Percentiles rank a stretch among this genome's conserved stretches.
These are phyloP conservation scores for Geum urbanum DNA, from an alignment of 306 rosid genomes.

Conservation along the genomic window DNA sequence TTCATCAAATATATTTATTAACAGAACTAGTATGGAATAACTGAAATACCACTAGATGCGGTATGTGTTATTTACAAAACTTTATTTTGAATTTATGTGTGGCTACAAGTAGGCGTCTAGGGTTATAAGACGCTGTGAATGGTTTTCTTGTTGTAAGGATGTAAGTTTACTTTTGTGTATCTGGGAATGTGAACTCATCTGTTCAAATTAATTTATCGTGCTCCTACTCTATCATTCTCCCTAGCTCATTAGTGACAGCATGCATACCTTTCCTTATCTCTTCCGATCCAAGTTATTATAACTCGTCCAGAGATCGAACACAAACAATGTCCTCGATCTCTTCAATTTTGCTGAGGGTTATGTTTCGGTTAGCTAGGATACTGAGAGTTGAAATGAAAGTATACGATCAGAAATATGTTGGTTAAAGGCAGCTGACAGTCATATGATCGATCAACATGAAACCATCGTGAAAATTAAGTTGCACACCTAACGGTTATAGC, in stretches of 20 bases:
- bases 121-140: slow-evolving; percentile 3
- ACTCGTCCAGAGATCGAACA: neutral
- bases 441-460: neutral
- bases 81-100: neutral
- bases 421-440: neutral
- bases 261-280: neutral
- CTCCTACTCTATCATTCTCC: neutral
- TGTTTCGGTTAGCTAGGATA: neutral
- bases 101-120: slow-evolving; percentile 5
- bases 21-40: slow-evolving; percentile 11
- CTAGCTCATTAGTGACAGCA: neutral
- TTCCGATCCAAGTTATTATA: neutral
- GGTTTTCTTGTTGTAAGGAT: neutral
- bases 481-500: neutral
- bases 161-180: neutral
- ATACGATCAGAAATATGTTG: neutral
- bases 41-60: neutral
- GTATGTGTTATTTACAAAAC: neutral
- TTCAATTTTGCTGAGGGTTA: neutral
- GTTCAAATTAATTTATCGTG: neutral
- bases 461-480: neutral
- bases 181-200: neutral
- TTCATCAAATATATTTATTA: neutral
- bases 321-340: neutral
- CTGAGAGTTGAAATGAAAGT: neutral